Evolutionary conservation across 2,329 filamentous ascomycete genomes (phyloP), one percentile per base, ranked within the genome.

Genomic region (Alternaria viburni): DNA sequence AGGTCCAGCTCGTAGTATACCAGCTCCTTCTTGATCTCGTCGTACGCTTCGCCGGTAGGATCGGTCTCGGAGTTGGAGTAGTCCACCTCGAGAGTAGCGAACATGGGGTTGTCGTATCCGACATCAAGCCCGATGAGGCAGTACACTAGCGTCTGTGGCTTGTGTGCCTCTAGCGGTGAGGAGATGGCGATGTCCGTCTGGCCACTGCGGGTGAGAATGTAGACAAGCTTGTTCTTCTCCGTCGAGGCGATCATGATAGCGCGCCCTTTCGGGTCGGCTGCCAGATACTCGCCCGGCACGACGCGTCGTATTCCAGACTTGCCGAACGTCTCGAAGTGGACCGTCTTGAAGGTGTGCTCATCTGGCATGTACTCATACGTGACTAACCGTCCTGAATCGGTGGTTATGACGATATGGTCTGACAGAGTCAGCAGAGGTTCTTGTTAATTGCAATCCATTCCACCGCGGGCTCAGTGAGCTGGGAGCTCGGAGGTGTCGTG

Each of bases 201-300:
- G 4, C 93, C 88, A 82, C 97, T 97, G 69, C 96, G 91, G 81
- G 98, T 98, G 71, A 99, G 86, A 74, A 99, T 95, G 82, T 99
- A 99, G 71, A 99, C 96, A 60, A 99, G 91, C 84, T 99, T 99
- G 84, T 98, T 99, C 87, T 99, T 99, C 83, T 99, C 96, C 59
- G 95, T 87, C 6, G 94, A 95, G 10, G 96, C 93, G 65, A 98
- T 92, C 77, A 99, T 86, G 77, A 95, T 97, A 59, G 96, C 96
- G 83, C 96, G 89, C 59, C 96, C 96, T 81, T 97, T 97, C 26
- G 96, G 96, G 76, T 99, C 96, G 56, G 93, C 93, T 7, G 95
- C 96, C 26, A 99, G 87, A 76, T 97, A 99, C 80, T 99, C 93
- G 64, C 96, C 96, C 3, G 96, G 96, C 47, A 99, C 89, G 41